phyloP scores from a whole-genome alignment of 352 stramenopile genomes.

The Phytophthora capsici region DNA sequence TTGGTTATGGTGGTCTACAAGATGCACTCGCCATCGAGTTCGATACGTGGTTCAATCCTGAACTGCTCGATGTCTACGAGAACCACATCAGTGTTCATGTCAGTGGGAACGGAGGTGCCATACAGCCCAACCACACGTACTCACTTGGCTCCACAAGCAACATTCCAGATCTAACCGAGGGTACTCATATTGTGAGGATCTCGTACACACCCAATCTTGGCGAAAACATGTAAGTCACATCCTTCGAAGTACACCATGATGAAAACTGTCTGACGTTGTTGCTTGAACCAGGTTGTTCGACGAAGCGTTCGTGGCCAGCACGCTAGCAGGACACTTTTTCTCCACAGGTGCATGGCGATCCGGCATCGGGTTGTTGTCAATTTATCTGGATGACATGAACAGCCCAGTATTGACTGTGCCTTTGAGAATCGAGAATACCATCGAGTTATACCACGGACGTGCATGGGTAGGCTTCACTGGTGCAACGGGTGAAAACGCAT shows the following conservation, averaged over 20 bases:
- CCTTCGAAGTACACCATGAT: neutral
- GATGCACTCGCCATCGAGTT: constrained; percentile 92
- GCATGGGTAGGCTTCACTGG: constrained; percentile 94
- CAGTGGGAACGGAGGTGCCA: constrained; percentile 34
- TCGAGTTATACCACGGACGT: constrained; percentile 84
- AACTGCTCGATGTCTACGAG: constrained; percentile 89
- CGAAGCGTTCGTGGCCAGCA: constrained; percentile 60
- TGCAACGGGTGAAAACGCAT: constrained; percentile 81
- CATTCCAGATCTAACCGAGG: constrained; percentile 84
- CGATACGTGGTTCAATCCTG: constrained; percentile 93
- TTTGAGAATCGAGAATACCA: constrained; percentile 80
- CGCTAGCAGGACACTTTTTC: constrained; percentile 75
- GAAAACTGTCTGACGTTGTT: constrained; percentile 14
- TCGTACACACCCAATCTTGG: constrained; percentile 79
- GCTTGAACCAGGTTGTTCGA: constrained; percentile 52
- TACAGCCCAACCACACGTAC: constrained; percentile 80
- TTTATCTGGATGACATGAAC: constrained; percentile 91
- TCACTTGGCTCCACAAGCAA: constrained; percentile 74
- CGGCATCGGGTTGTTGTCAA: constrained; percentile 77
- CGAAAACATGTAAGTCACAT: constrained; percentile 50
- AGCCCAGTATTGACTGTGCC: constrained; percentile 82
- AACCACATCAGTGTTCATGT: constrained; percentile 93
- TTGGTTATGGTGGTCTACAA: constrained; percentile 90
- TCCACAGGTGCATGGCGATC: constrained; percentile 55
- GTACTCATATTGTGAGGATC: constrained; percentile 70